Evolutionary conservation across 2,329 filamentous ascomycete genomes (phyloP), one percentile per base, ranked within the genome.

Genomic region (Fusarium sp.): DNA sequence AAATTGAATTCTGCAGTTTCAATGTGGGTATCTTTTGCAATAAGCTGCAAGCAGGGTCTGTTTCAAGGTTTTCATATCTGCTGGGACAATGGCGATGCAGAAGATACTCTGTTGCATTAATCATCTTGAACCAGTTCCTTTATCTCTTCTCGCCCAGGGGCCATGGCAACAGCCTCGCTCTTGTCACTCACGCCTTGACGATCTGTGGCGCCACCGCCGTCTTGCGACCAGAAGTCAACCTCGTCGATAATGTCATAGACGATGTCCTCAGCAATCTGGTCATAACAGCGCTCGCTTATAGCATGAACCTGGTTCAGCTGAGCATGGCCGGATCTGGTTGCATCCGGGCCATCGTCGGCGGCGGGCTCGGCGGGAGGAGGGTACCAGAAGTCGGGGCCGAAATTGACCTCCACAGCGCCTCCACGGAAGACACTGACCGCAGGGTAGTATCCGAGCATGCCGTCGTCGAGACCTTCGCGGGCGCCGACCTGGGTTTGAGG

Each of bases 201-300:
- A 59, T 83, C 84, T 46, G 83, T 80, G 10, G 83, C 81, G 62
- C 81, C 82, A 10, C 82, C 83, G 24, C 85, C 86, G 67, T 93
- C 92, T 75, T 92, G 88, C 78, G 90, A 85, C 90, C 89, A 96
- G 80, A 92, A 96, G 81, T 97, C 94, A 48, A 97, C 92, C 80
- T 99, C 96, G 75, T 99, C 96, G 32, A 98, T 85, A 53, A 99
- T 87, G 78, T 99, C 96, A 77, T 94, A 97, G 30, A 97, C 87
- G 24, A 97, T 84, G 74, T 99, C 96, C 80, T 99, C 96, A 15
- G 91, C 94, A 64, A 99, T 94, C 81, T 98, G 95, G 76, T 99
- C 94, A 61, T 89, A 88, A 79, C 94, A 98, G 32, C 96, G 88
- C 65, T 96, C 92, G 9, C 88, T 87, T 22, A 97, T 83, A 1